Conservation (phyloP, 352 stramenopile genomes). For the Globisporangium carolinianum region DNA sequence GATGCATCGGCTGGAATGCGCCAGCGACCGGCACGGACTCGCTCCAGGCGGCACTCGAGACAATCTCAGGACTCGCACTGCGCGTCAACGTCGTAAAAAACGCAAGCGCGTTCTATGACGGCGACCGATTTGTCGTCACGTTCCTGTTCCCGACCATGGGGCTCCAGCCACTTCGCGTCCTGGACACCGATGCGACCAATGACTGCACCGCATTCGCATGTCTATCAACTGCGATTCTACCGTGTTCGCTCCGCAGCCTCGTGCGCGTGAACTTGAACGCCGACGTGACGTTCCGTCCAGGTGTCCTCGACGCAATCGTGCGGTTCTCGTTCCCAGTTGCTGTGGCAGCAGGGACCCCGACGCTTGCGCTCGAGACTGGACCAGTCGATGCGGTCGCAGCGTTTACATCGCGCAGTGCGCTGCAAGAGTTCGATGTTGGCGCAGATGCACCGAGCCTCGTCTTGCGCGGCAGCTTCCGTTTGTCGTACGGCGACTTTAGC, state of each 20-base stretch:
- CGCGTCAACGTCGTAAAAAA: slow-evolving; percentile 34
- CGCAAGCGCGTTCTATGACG: slow-evolving; percentile 36
- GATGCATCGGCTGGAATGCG: slow-evolving; percentile 57
- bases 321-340: slow-evolving; percentile 44
- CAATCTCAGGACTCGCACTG: slow-evolving; percentile 28
- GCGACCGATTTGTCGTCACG: slow-evolving; percentile 34
- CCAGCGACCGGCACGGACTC: slow-evolving; percentile 17
- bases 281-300: slow-evolving; percentile 26
- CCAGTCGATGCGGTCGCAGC: slow-evolving; percentile 17
- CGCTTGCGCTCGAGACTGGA: slow-evolving; percentile 37
- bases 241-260: slow-evolving; percentile 24
- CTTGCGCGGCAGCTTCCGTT: slow-evolving; percentile 33
- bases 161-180: slow-evolving; percentile 31
- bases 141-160: slow-evolving; percentile 49
- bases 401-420: slow-evolving; percentile 34
- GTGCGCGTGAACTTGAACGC: slow-evolving; percentile 41
- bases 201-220: slow-evolving; percentile 36
- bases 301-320: slow-evolving; percentile 43
- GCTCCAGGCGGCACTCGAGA: slow-evolving; percentile 35
- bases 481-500: slow-evolving; percentile 56
- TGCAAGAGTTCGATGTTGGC: slow-evolving; percentile 61
- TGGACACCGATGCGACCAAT: slow-evolving; percentile 1
- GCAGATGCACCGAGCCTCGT: slow-evolving; percentile 35
- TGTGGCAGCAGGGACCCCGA: slow-evolving; percentile 22
- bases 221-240: slow-evolving; percentile 7